A percentile compares a stretch with the other conserved stretches of the same genome.
Conservation (phyloP, 2,329 filamentous ascomycete species). For the Lachnellula arida region DNA sequence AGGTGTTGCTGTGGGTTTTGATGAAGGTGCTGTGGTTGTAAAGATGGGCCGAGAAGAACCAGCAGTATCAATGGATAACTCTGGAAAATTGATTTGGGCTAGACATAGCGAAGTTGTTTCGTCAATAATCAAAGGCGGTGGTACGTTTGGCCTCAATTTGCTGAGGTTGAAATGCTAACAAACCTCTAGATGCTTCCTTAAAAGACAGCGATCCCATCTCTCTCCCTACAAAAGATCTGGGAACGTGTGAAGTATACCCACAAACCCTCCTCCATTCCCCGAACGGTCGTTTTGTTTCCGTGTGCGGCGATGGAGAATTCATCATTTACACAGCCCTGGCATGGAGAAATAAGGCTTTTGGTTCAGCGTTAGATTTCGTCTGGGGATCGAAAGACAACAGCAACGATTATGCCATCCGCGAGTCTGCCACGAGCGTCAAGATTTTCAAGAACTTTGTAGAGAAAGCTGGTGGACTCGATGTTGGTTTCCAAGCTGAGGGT, state of each 20-base stretch:
- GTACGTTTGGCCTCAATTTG: conserved; percentile 35
- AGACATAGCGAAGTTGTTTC: conserved; percentile 93
- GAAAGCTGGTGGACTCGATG: conserved; percentile 80
- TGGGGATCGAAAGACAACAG: conserved; percentile 98
- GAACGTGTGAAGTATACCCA: conserved; percentile 93
- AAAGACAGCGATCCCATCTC: conserved; percentile 88
- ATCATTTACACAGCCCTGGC: conserved; percentile 97
- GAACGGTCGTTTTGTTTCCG: conserved; percentile 82
- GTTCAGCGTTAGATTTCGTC: conserved; percentile 89
- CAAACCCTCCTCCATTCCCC: conserved; percentile 94
- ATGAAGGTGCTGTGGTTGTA: conserved; percentile 95
- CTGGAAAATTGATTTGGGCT: conserved; percentile 95
- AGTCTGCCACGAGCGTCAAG: conserved; percentile 91
- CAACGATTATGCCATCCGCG: conserved; percentile 96
- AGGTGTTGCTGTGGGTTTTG: conserved; percentile 91
- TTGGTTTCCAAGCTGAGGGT: conserved; percentile 92
- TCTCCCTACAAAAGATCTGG: conserved; percentile 88
- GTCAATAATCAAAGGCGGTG: conserved; percentile 86
- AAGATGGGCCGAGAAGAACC: conserved; percentile 97
- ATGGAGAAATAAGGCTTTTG: conserved; percentile 96
- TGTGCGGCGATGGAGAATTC: conserved; percentile 96
- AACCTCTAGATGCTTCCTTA: conserved; percentile 59
- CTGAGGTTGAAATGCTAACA: conserved; percentile 26
- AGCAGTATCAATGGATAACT: conserved; percentile 93
- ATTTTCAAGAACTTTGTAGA: conserved; percentile 98